A percentile compares a stretch with the other conserved stretches of the same genome.
Evolutionary conservation across 2,329 filamentous ascomycete genomes (phyloP).

Genomic region (Thielaviopsis punctulata): DNA sequence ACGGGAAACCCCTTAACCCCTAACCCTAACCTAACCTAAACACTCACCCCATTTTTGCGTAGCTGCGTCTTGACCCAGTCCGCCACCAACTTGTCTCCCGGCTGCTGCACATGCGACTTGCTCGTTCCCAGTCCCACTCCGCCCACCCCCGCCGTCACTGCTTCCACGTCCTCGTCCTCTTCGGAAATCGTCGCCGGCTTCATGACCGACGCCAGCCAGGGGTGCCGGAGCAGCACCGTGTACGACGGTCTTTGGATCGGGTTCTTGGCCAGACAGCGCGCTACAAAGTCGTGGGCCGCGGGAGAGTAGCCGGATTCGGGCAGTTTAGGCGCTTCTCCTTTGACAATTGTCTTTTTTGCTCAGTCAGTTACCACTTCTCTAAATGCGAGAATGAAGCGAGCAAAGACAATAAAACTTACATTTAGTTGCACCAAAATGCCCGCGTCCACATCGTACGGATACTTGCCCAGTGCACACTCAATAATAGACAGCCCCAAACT

Average conservation of each 20-base stretch:
- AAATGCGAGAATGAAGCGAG: not conserved
- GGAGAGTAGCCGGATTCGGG: constrained; percentile 64
- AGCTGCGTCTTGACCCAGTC: constrained; percentile 66
- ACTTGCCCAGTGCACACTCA: constrained; percentile 84
- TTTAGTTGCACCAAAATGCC: constrained; percentile 96
- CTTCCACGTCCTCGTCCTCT: constrained; percentile 46
- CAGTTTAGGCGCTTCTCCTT: constrained; percentile 84
- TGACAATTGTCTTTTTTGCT: constrained; percentile 70
- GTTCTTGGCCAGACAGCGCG: constrained; percentile 79
- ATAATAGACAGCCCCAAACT: constrained; percentile 87
- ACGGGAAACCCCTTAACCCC: too few relatives aligned
- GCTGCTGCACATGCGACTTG: constrained; percentile 22
- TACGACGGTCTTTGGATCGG: constrained; percentile 90
- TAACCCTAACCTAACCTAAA: not conserved
- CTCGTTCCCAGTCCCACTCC: not conserved
- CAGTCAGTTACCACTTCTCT: constrained; percentile 6
- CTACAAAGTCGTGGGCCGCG: constrained; percentile 70
- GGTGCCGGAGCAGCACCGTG: constrained; percentile 70
- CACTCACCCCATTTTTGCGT: constrained; percentile 35
- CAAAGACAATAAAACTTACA: constrained; percentile 42
- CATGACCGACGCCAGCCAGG: constrained; percentile 64
- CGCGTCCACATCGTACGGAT: constrained; percentile 94
- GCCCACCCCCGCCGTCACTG: constrained; percentile 16
- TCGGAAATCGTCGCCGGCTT: constrained; percentile 61
- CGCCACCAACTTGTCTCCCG: constrained; percentile 62